Conservation (phyloP, 1,284 basidiomycete species). For the Cystobasidium sp. region DNA sequence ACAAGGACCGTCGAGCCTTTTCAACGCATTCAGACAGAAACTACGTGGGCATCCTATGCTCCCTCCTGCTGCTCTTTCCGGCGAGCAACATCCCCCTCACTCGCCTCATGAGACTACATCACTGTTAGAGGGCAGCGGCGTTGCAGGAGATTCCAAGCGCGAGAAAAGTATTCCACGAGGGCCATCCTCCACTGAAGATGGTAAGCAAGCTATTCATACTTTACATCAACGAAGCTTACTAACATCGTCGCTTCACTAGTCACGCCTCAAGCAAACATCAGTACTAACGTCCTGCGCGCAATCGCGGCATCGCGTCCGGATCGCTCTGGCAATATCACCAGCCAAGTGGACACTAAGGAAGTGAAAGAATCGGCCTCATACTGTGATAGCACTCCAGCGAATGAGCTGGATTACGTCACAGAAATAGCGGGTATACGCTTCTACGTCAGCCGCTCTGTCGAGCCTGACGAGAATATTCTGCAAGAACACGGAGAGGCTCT, state of each 20-base stretch:
- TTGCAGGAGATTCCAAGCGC: too few relatives aligned
- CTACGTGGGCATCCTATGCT: conserved; percentile 22
- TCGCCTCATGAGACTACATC: neutral
- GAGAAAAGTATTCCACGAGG: neutral
- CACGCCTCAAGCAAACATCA: conserved; percentile 56
- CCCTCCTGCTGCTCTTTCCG: neutral
- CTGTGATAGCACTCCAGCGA: conserved; percentile 57
- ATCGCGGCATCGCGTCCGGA: conserved; percentile 58
- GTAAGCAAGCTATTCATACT: neutral
- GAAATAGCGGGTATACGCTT: conserved; percentile 57
- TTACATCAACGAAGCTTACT: neutral
- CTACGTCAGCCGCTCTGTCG: conserved; percentile 53
- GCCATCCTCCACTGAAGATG: neutral
- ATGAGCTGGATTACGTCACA: conserved; percentile 56
- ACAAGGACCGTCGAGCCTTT: neutral
- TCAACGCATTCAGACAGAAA: conserved; percentile 41
- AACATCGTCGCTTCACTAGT: conserved; percentile 42
- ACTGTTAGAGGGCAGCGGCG: neutral
- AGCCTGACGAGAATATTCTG: conserved; percentile 53
- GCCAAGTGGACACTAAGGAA: conserved; percentile 54
- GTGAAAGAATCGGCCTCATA: conserved; percentile 58
- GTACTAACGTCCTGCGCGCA: conserved; percentile 55
- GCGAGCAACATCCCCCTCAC: neutral
- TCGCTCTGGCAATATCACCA: conserved; percentile 55
- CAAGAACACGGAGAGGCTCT: conserved; percentile 54